Base-by-base conservation (phyloP, 1,139 yeast species). In the Pichia sp. region DNA sequence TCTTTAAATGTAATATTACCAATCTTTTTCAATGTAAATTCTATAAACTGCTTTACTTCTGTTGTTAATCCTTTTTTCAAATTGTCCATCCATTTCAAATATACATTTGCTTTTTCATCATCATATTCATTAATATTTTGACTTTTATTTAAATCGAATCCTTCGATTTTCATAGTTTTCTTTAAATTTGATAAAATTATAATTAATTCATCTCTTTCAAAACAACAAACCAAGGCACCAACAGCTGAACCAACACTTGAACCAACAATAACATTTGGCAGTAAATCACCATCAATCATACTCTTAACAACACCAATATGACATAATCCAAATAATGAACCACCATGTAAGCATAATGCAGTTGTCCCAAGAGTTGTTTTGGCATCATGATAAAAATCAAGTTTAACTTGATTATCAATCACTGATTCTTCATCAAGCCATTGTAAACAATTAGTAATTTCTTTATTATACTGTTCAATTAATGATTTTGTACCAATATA, bases 181-280 rank as follows among this genome's bases (percentile, higher is more conserved):
- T 37, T 40, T 12, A 50, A 39, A 39, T 51, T 43, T 9, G 34
- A 16, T 16, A 51, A 28, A 6, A 45, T 45, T 10, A 40, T 45
- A 9, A 30, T 7, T 24, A 49, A 34, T 51, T 82, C 84, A 26
- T 72, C 68, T 51, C 80, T 78, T 3, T 71, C 66, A 46, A 84
- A 67, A 7, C 87, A 77, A 57, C 97, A 87, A 1, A 85, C 87
- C 39, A 87, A 67, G 0, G 95, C 80, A 0, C 96, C 97, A 25
- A 89, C 92, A 1, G 92, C 83, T 0, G 97, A 95, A 2, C 97
- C 97, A 47, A 87, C 87, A 0, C 96, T 94, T 50, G 92, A 84
- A 0, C 97, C 97, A n/a, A 94, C 86, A 33, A 92, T 78, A 4
- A 92, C 85, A 41, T 84, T 67, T 0, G 98, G 98, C 42, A 90